Base-by-base conservation (phyloP, 768 basidiomycete genomes). In the Panellus pusillus region DNA sequence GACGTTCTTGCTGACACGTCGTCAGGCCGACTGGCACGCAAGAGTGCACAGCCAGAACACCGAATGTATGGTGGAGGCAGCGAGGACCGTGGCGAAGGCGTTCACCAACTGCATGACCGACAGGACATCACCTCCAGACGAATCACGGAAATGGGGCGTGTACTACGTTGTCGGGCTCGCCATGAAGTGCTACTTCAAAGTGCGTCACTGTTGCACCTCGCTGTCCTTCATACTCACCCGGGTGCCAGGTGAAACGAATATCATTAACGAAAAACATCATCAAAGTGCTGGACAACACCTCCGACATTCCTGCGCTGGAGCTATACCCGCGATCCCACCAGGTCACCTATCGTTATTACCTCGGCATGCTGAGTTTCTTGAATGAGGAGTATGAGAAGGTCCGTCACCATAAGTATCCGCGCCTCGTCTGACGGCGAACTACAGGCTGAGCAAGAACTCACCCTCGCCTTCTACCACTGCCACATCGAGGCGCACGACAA, bases 321-420 rank as follows among this genome's bases (percentile, higher is more conserved):
- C 69, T 75, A 13, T 98, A 87, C 64, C 94, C 94, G 17, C 80
- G 86, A 20, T 83, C 90, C 15, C 93, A 96, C 70, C 93, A 94
- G 89, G 93, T 97, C 46, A 95, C 95, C 19, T 97, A 90, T 72
- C 79, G 86, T 56, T 99, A 96, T 75, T 98, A 98, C 66, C 72
- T 97, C 44, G 97, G 96, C 58, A 91, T 98, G 85, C 78, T 98
- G 56, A 87, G 84, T 65, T 98, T 98, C 72, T 70, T 98, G 56
- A 91, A 91, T 63, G 97, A 98, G 67, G 89, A 96, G 44, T 95
- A 92, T 65, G 77, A 74, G 36, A 93, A 93, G 74, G 92, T 87
- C 44, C 29, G 68, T 58, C 35, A n/a, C 48, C 12, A 41, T 47
- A 12, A 27, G 37, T n/a, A 39, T 52, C 42, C 53, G 48, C 31